Base-by-base conservation (phyloP, 2,329 filamentous ascomycete genomes). In the Fusarium kyushuense region DNA sequence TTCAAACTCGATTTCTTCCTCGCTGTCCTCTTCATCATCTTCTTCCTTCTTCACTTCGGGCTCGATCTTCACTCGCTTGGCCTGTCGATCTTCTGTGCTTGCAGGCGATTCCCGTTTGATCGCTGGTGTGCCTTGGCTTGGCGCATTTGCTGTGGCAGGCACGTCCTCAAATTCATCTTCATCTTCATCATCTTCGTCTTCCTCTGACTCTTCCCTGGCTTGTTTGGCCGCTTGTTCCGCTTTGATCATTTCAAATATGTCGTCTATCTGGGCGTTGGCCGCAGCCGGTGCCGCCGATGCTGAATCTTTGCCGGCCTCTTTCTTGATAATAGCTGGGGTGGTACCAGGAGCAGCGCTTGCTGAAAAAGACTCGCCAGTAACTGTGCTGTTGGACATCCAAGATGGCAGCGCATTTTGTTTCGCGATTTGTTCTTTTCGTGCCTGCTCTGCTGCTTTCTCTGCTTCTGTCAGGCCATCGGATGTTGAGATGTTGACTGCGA, bases 341-440 rank as follows among this genome's bases (percentile, higher is more conserved):
- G n/a, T n/a, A n/a, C n/a, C n/a, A n/a, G n/a, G n/a, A n/a, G n/a
- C n/a, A n/a, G n/a, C n/a, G n/a, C n/a, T n/a, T n/a, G n/a, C n/a
- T 40, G 81, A 78, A 76, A 87, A 91, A n/a, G 86, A 85, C 60
- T 88, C 84, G 51, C 88, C 87, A 6, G 84, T 88, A 47, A 92
- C 86, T 3, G 90, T 92, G 65, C 89, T 91, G 58, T 90, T 86
- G 1, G 88, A 87, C 79, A 92, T 91, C 89, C 91, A 93, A 11
- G 84, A 80, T 3, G 91, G 91, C 63, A 93, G 79, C 10, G 87
- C 89, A 74, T 93, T 93, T 74, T 92, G 89, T 69, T 84, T 82
- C 3, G 89, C 87, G 65, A 89, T 83, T 76, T 88, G 87, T 73
- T 90, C 89, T 75, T 89, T 90, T 45, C 85, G 84, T n/a, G 84